Percentiles rank a stretch among this genome's conserved stretches.
These are phyloP conservation scores for Apiospora aurea DNA, from an alignment of 2,329 filamentous ascomycete genomes.

Conservation along the genomic window DNA sequence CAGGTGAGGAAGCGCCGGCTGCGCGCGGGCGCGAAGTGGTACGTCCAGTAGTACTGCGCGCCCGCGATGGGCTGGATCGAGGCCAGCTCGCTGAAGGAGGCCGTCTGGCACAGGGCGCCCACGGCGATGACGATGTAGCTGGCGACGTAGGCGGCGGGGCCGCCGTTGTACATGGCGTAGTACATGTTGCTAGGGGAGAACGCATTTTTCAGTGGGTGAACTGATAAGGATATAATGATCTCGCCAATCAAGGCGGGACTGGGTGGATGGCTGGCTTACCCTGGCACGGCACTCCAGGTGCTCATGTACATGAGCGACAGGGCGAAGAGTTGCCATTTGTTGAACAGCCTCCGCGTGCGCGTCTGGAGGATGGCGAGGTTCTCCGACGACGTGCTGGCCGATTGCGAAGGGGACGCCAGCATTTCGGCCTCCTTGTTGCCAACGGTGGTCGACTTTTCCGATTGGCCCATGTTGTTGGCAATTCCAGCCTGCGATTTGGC, in stretches of 20 bases:
- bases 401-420: not conserved
- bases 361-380: constrained; percentile 26
- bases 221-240: not conserved
- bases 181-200: constrained; percentile 26
- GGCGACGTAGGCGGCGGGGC: constrained; percentile 26
- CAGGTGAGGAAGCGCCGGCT: constrained; percentile 28
- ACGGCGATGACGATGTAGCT: constrained; percentile 27
- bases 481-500: not conserved
- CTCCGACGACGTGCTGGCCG: not conserved
- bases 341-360: constrained; percentile 25
- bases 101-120: constrained; percentile 26
- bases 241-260: no score
- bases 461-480: not conserved
- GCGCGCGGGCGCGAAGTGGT: constrained; percentile 25
- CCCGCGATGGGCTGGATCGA: constrained; percentile 29
- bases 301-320: constrained; percentile 29
- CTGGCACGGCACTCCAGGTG: constrained; percentile 25
- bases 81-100: constrained; percentile 27
- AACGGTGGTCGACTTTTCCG: not conserved
- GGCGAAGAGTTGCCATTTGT: constrained; percentile 27
- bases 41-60: constrained; percentile 29
- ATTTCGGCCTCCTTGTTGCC: constrained; percentile 1
- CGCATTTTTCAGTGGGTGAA: not conserved
- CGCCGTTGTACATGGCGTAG: constrained; percentile 28
- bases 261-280: constrained; percentile 13